These are phyloP conservation scores for Eucalyptus pauciflora DNA, from an alignment of 345 rosid genomes.

Conservation along the genomic window DNA sequence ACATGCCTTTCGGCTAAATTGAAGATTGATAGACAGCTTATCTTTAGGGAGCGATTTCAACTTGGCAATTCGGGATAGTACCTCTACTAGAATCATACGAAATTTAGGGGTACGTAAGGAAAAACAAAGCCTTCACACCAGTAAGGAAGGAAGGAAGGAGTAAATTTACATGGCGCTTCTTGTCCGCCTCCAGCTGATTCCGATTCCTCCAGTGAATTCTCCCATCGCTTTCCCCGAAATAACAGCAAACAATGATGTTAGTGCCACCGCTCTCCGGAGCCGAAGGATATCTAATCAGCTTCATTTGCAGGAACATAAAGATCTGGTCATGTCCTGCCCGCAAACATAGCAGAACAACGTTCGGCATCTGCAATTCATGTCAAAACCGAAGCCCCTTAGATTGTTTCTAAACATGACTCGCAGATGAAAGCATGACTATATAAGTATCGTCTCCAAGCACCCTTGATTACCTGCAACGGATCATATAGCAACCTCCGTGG, in stretches of 20 bases:
- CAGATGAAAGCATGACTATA: neutral
- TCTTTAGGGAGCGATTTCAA: neutral
- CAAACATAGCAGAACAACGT: neutral
- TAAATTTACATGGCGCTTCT: neutral
- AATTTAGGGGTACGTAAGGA: neutral
- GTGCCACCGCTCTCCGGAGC: neutral
- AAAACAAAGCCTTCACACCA: neutral
- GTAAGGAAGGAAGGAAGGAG: neutral
- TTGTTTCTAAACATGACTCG: neutral
- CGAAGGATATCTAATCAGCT: neutral
- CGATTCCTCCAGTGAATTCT: neutral
- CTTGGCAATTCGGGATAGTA: accelerated
- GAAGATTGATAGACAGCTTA: neutral
- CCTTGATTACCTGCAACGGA: neutral
- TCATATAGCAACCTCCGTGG: accelerated
- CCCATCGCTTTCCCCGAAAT: neutral
- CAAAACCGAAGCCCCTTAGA: neutral
- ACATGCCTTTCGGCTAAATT: neutral
- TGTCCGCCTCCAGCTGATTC: neutral
- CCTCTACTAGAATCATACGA: neutral
- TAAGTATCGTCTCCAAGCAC: neutral
- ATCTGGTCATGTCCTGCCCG: accelerated
- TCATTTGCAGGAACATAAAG: accelerated
- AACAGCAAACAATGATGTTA: neutral
- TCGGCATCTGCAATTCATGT: neutral